Evolutionary conservation across 2,329 filamentous ascomycete species (phyloP), one percentile per base, ranked within the genome.

Genomic region (Capronia coronata): DNA sequence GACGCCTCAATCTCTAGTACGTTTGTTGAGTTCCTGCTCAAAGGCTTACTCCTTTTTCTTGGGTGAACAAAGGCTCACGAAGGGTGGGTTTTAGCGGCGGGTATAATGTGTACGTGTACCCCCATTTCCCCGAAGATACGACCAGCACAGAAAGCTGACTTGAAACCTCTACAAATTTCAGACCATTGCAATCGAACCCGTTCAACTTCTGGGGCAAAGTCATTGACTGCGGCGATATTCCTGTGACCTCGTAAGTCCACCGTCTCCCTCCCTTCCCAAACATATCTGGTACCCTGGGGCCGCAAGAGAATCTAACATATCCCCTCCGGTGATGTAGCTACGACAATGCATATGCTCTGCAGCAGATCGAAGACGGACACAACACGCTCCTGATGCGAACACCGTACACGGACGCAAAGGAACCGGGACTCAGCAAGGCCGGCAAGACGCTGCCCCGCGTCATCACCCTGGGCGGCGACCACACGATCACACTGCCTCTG

Each of bases 331-430:
- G n/a, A n/a, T 4, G 10, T 43, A 87, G 84, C 27, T 90, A 90
- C 59, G 87, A 94, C 67, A 93, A 93, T 64, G 76, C 78, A 1
- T 93, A 80, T 67, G 88, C 87, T 6, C 79, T 94, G 19, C 77
- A 84, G 54, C 87, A 94, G 65, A 93, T 94, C 45, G 87, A 94
- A 65, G 80, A 91, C 67, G 87, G 87, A 7, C 87, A 94, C 69
- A 83, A 86, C 66, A 77, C 75, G 54, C 78, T 94, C 52, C 72
- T 93, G 7, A 83, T 82, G 55, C 82, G 87, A 29, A 68, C 75
- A 1, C 87, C 87, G 0, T 76, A 75, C 40, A 91, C 86, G 1
- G 75, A 86, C 56, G 79, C 85, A 2, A 67, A 80, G 42, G 79
- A 82, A 62, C 68, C 71, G 1, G 87, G 87, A 0, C 81, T 84